phyloP scores from a whole-genome alignment of 352 stramenopile species.

The Phytopythium sindhum region DNA sequence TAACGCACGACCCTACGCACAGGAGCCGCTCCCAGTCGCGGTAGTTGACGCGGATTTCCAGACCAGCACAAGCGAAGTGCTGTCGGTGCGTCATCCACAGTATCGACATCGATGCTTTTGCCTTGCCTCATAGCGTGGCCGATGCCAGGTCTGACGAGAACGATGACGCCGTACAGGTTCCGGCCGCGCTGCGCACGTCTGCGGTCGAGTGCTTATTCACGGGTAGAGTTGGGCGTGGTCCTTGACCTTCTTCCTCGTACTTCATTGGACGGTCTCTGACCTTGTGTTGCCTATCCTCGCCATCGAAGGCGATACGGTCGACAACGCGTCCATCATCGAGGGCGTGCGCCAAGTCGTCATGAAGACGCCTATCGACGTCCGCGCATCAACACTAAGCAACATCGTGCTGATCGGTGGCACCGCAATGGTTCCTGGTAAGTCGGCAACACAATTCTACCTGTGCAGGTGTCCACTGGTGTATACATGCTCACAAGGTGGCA shows the following conservation, averaged over 20 bases:
- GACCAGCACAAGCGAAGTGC: slow-evolving; percentile 24
- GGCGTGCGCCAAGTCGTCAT: slow-evolving; percentile 51
- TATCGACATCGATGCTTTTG: neutral
- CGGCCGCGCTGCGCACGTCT: slow-evolving; percentile 28
- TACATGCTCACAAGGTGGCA: neutral
- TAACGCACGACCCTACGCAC: neutral
- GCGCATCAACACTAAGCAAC: slow-evolving; percentile 62
- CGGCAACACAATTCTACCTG: neutral
- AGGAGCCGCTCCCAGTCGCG: slow-evolving; percentile 31
- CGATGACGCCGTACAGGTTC: slow-evolving; percentile 22
- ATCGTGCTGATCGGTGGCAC: slow-evolving; percentile 71
- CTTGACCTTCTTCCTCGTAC: neutral
- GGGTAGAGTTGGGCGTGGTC: slow-evolving; percentile 17
- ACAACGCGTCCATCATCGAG: slow-evolving; percentile 50
- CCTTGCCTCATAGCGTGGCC: no score
- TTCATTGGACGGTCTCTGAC: neutral
- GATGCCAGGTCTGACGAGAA: neutral
- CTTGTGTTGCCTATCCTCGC: neutral
- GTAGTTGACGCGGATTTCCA: slow-evolving; percentile 47
- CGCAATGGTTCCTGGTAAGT: slow-evolving; percentile 71
- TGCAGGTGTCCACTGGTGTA: neutral
- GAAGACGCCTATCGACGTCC: slow-evolving; percentile 62
- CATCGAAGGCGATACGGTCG: slow-evolving; percentile 23
- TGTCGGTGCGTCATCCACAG: slow-evolving; percentile 25
- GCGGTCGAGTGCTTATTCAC: slow-evolving; percentile 48